A percentile compares a stretch with the other conserved stretches of the same genome.
These are phyloP conservation scores for Rhexocercosporidium sp. DNA, from an alignment of 2,329 filamentous ascomycete species.

Conservation along the genomic window DNA sequence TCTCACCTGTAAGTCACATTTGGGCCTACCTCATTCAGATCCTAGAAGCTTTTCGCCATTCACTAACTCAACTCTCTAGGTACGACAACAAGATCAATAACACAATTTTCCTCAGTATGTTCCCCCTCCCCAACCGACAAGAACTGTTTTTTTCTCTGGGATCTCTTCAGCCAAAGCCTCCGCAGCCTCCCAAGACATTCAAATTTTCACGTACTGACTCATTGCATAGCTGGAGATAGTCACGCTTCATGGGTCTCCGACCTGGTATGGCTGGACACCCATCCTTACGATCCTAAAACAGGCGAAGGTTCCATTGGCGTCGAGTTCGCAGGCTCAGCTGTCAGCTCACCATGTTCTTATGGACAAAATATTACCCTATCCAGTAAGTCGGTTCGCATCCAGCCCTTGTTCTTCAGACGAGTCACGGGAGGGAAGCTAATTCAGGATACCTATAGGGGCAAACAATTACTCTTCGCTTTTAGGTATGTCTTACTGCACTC, in stretches of 20 bases:
- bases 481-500: too few relatives aligned
- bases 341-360: conserved; percentile 63
- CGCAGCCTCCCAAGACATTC: neutral
- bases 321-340: conserved; percentile 70
- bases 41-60: too few relatives aligned
- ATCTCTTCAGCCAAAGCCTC: neutral
- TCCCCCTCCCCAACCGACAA: neutral
- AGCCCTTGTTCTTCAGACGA: neutral
- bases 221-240: conserved; percentile 64
- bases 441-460: conserved; percentile 40
- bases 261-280: conserved; percentile 60
- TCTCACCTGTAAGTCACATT: conserved; percentile 57
- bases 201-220: neutral
- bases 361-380: conserved; percentile 63
- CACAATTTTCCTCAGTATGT: conserved; percentile 61
- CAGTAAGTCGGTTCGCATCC: conserved; percentile 15
- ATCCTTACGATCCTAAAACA: conserved; percentile 57
- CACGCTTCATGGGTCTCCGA: conserved; percentile 70
- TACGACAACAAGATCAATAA: conserved; percentile 71
- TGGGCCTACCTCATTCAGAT: too few relatives aligned
- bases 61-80: neutral
- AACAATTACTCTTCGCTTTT: conserved; percentile 53
- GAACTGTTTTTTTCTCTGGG: neutral
- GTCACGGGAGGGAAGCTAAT: neutral
- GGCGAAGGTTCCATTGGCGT: conserved; percentile 63